Evolutionary conservation across 1,284 basidiomycete species (phyloP).

Genomic region (Golubevia pallescens): DNA sequence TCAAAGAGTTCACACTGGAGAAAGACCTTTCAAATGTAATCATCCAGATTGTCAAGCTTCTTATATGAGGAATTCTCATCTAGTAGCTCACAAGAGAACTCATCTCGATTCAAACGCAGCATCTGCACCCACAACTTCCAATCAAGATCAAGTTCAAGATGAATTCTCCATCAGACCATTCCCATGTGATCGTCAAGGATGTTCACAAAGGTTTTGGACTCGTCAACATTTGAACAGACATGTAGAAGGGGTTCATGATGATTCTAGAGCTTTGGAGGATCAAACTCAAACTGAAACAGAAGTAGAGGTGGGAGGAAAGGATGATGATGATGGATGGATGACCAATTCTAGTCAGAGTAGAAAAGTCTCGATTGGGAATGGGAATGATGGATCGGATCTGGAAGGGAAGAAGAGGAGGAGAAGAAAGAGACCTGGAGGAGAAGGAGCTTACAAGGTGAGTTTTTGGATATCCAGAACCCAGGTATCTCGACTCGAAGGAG

Average conservation of each 20-base stretch:
- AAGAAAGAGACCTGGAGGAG: too few species aligned
- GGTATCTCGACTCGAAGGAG: background rate
- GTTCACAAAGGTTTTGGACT: too few species aligned
- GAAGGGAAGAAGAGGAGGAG: background rate
- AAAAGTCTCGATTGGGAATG: background rate
- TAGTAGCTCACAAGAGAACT: too few species aligned
- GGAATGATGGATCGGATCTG: background rate
- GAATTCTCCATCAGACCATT: background rate
- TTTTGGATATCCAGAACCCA: background rate
- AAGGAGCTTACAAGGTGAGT: too few species aligned
- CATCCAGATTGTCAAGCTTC: too few species aligned
- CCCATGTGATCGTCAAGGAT: background rate
- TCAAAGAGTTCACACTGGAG: too few species aligned
- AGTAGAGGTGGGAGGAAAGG: background rate
- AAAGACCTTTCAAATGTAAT: too few species aligned
- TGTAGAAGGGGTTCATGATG: background rate
- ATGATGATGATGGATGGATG: background rate
- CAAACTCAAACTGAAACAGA: background rate
- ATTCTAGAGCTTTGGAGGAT: background rate
- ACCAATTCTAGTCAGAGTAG: background rate
- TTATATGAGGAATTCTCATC: too few species aligned
- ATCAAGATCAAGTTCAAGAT: background rate
- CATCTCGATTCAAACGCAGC: too few species aligned
- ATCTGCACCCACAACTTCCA: background rate
- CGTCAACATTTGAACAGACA: background rate